Conservation (phyloP, 257 asterid species). For the Thymus mandschuricus region DNA sequence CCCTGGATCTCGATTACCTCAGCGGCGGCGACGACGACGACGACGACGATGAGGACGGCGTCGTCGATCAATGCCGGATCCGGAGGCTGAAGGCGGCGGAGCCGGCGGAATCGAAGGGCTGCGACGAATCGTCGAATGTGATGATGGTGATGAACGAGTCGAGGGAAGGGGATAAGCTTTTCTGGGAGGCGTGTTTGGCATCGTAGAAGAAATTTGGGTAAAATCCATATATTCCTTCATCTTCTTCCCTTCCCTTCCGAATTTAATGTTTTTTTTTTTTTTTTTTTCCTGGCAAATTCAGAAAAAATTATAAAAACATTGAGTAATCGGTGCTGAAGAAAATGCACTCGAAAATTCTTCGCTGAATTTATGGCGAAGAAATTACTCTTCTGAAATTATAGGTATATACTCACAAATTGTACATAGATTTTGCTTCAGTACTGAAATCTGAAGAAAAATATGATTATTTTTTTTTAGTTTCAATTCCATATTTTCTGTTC, state of each 20-base stretch:
- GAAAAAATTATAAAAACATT: background rate
- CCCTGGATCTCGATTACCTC: constrained; percentile 23
- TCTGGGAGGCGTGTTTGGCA: constrained; percentile 78
- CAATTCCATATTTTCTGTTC: background rate
- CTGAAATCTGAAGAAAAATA: background rate
- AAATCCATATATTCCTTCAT: background rate
- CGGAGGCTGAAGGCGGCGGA: constrained; percentile 18
- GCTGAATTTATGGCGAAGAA: constrained; percentile 4
- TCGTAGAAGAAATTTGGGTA: constrained; percentile 36
- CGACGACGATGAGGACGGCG: constrained; percentile 55
- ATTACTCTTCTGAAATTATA: constrained; percentile 1
- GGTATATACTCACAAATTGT: constrained; percentile 23
- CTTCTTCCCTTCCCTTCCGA: background rate
- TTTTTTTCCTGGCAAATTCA: constrained; percentile 1
- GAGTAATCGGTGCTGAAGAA: background rate
- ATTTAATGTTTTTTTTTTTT: background rate
- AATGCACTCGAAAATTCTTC: constrained; percentile 9
- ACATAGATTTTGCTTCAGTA: constrained; percentile 24
- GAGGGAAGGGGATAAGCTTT: constrained; percentile 55
- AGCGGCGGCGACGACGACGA: background rate
- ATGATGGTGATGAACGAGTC: constrained; percentile 37
- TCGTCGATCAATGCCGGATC: constrained; percentile 52
- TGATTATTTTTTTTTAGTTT: background rate
- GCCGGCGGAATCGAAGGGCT: constrained; percentile 30
- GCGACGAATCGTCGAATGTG: constrained; percentile 39